A percentile compares a stretch with the other conserved stretches of the same genome.
Conservation (phyloP, 1,139 yeast species). For the Debaryomyces psychrophilus region DNA sequence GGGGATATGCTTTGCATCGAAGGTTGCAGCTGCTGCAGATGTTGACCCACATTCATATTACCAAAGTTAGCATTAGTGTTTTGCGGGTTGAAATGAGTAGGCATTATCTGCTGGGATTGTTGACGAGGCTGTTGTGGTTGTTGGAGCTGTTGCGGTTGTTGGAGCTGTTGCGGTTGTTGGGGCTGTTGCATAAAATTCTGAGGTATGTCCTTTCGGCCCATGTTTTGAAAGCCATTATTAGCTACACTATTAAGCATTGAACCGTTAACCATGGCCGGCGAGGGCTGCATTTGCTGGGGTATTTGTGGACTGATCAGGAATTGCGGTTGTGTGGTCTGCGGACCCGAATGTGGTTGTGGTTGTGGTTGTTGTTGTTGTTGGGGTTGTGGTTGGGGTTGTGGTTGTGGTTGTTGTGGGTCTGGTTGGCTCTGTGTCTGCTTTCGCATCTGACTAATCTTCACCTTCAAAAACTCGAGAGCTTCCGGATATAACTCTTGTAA, state of each 20-base stretch:
- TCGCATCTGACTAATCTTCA: conserved; percentile 48
- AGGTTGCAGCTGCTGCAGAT: conserved; percentile 15
- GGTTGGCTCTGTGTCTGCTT: conserved; percentile 22
- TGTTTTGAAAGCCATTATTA: conserved; percentile 1
- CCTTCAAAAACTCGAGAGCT: conserved; percentile 52
- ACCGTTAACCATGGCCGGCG: background rate
- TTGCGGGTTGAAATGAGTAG: conserved; percentile 3
- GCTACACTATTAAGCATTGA: background rate
- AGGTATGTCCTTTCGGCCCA: conserved; percentile 3
- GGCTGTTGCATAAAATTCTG: conserved; percentile 4
- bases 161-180: conserved; percentile 5
- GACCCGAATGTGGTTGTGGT: conserved; percentile 12
- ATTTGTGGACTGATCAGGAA: conserved; percentile 4
- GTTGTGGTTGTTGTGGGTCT: conserved; percentile 17
- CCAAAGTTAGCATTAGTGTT: background rate
- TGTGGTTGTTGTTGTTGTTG: conserved; percentile 16
- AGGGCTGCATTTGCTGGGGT: conserved; percentile 7
- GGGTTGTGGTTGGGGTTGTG: conserved; percentile 19
- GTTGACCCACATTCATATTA: conserved; percentile 11
- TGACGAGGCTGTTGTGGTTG: conserved; percentile 7
- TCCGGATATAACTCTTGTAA: conserved; percentile 59
- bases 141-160: background rate
- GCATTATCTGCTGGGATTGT: conserved; percentile 9
- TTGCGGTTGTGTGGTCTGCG: conserved; percentile 6
- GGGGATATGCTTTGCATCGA: conserved; percentile 36